A percentile compares a stretch with the other conserved stretches of the same genome.
phyloP scores from a whole-genome alignment of 2,329 filamentous ascomycete genomes.

The Purpureocillium takamizusanense region DNA sequence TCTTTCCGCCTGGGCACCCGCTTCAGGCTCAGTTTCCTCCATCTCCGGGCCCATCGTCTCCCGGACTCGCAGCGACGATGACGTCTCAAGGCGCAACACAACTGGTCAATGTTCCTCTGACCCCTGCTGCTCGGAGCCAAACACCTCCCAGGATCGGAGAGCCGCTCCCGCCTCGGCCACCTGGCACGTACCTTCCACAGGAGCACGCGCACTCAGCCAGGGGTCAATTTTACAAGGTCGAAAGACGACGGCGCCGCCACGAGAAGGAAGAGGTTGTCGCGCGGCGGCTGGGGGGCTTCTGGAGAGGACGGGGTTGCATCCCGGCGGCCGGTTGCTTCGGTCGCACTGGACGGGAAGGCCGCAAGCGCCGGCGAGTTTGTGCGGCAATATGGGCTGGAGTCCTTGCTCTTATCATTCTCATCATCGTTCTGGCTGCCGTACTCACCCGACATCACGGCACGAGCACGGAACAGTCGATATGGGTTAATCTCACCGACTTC shows the following conservation, averaged over 20 bases:
- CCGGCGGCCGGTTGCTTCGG: constrained; percentile 57
- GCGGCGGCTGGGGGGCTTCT: constrained; percentile 48
- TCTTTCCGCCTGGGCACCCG: constrained; percentile 47
- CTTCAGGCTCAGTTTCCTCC: constrained; percentile 38
- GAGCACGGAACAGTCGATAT: constrained; percentile 37
- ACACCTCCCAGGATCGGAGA: constrained; percentile 9
- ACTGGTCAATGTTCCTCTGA: constrained; percentile 50
- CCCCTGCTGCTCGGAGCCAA: constrained; percentile 24
- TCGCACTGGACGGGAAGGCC: constrained; percentile 51
- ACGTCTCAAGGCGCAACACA: constrained; percentile 51
- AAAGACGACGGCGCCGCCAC: constrained; percentile 42
- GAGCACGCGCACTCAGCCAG: constrained; percentile 32
- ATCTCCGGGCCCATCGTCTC: constrained; percentile 54
- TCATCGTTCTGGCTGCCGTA: constrained; percentile 48
- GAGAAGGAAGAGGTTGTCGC: constrained; percentile 59
- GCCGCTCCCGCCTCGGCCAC: constrained; percentile 32
- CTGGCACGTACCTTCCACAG: constrained; percentile 35
- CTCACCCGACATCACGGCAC: constrained; percentile 27
- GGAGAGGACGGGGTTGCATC: constrained; percentile 57
- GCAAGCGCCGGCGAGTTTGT: constrained; percentile 53
- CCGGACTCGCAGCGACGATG: constrained; percentile 53
- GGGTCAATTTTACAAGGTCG: constrained; percentile 34
- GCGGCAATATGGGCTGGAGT: constrained; percentile 40
- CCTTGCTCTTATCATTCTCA: constrained; percentile 45
- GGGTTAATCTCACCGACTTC: constrained; percentile 79